Evolutionary conservation across 2,329 filamentous ascomycete genomes (phyloP), one percentile per base, ranked within the genome.

Genomic region (Chaetomium sp.): DNA sequence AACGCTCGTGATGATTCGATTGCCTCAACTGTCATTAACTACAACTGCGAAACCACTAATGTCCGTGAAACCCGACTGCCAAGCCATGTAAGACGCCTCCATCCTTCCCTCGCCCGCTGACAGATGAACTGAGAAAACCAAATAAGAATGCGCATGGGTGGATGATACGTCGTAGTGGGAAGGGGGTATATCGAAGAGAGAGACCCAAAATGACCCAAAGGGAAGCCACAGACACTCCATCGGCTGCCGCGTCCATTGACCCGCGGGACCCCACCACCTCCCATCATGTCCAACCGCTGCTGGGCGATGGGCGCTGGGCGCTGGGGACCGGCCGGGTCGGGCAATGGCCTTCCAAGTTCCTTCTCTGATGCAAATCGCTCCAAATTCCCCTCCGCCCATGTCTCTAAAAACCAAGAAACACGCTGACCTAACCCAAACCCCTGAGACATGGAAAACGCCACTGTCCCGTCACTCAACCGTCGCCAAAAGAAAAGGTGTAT

Each of bases 111-210:
- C 33, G 31, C 31, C 53, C 53, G 53, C 27, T 29, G 5, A 19
- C 16, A 19, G 50, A 29, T 38, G 31, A 38, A 12, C 5, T 16
- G n/a, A n/a, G n/a, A 27, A 45, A 42, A 57, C n/a, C 12, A 27
- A 47, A 57, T 45, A 54, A 53, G 38, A 50, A 63, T 21, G 59
- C 23, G 23, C 19, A 21, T 27, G 31, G 25, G 25, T 16, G 47
- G 19, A 27, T 27, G n/a, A 29, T 49, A 57, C 31, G 31, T 33
- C 25, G 27, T 55, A 51, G 59, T 25, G 60, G 49, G 35, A 42
- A 50, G n/a, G 53, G 62, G 62, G 62, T 60, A 60, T 64, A 64
- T 57, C 47, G 62, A 29, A 62, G 23, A 42, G 53, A 62, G 54
- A 47, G 12, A 57, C 38, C 38, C 38, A 47, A 13, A 33, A 51